phyloP scores from a whole-genome alignment of 805 yeast genomes.

The Candida easanensis region DNA sequence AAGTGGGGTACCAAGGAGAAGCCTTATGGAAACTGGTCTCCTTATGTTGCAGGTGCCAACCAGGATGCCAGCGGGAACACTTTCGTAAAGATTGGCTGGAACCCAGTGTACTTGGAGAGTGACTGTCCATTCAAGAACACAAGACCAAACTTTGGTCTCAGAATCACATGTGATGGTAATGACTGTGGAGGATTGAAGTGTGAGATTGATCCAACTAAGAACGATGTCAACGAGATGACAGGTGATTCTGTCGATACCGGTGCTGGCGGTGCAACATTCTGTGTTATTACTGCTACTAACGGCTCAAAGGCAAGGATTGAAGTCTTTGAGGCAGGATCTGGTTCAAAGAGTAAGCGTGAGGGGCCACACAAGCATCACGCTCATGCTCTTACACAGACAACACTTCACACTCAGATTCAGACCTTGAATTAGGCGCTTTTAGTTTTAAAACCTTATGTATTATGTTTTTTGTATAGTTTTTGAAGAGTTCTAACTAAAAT shows the following conservation, averaged over 20 bases:
- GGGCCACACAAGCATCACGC: conserved; percentile 6
- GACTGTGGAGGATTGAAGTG: conserved; percentile 79
- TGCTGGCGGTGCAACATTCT: conserved; percentile 73
- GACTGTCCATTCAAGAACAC: conserved; percentile 49
- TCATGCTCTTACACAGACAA: conserved; percentile 3
- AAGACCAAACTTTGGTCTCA: conserved; percentile 67
- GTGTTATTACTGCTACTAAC: conserved; percentile 75
- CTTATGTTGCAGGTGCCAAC: conserved; percentile 91
- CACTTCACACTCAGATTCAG: too few species aligned
- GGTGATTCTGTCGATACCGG: conserved; percentile 42
- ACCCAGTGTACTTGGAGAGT: conserved; percentile 74
- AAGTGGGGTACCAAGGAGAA: conserved; percentile 73
- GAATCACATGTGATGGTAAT: conserved; percentile 68
- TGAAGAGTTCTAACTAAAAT: too few species aligned
- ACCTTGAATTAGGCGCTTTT: too few species aligned
- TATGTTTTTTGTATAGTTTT: too few species aligned
- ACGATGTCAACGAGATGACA: conserved; percentile 54
- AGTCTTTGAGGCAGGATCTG: conserved; percentile 45
- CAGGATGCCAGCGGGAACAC: conserved; percentile 69
- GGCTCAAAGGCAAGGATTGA: conserved; percentile 68
- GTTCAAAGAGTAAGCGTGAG: conserved; percentile 8
- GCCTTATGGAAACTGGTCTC: conserved; percentile 88
- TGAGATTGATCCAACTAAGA: conserved; percentile 69
- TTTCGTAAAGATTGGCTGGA: conserved; percentile 86
- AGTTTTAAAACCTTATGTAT: too few species aligned